These are phyloP conservation scores for Penicillium oxalicum DNA, from an alignment of 2,329 filamentous ascomycete species.

Conservation along the genomic window DNA sequence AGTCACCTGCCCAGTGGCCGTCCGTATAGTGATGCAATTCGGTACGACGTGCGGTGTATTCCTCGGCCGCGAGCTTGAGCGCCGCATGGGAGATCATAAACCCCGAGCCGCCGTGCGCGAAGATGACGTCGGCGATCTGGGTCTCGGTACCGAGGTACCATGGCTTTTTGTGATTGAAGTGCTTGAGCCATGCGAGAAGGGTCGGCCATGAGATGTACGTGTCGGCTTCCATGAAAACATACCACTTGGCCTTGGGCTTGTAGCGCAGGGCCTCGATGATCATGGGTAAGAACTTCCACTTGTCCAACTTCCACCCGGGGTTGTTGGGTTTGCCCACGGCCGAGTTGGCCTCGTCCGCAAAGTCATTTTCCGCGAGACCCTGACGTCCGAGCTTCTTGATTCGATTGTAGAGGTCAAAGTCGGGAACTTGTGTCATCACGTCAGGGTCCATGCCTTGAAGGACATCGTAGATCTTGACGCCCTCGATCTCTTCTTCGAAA, in stretches of 20 bases:
- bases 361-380: slow-evolving; percentile 36
- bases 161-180: slow-evolving; percentile 45
- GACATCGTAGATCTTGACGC: slow-evolving; percentile 47
- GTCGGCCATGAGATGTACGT: slow-evolving; percentile 53
- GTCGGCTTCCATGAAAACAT: slow-evolving; percentile 55
- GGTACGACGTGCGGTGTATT: slow-evolving; percentile 38
- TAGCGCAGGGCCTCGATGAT: slow-evolving; percentile 44
- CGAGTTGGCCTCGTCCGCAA: slow-evolving; percentile 35
- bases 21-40: slow-evolving; percentile 44
- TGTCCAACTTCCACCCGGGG: slow-evolving; percentile 49
- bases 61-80: slow-evolving; percentile 40
- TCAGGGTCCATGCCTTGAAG: slow-evolving; percentile 41
- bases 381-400: slow-evolving; percentile 40
- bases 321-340: slow-evolving; percentile 42
- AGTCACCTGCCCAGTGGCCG: slow-evolving; percentile 47
- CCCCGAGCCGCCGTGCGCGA: slow-evolving; percentile 50
- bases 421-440: slow-evolving; percentile 37
- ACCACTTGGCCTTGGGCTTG: slow-evolving; percentile 51
- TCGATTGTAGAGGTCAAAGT: slow-evolving; percentile 50
- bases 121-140: slow-evolving; percentile 46
- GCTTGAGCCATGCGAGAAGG: slow-evolving; percentile 48
- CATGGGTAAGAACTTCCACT: slow-evolving; percentile 55
- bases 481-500: slow-evolving; percentile 48
- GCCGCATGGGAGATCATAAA: slow-evolving; percentile 49
- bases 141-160: slow-evolving; percentile 52